Percentiles rank a stretch among this genome's conserved stretches.
phyloP scores from a whole-genome alignment of 106 monocot species.

The Alisma plantagoaquatica region DNA sequence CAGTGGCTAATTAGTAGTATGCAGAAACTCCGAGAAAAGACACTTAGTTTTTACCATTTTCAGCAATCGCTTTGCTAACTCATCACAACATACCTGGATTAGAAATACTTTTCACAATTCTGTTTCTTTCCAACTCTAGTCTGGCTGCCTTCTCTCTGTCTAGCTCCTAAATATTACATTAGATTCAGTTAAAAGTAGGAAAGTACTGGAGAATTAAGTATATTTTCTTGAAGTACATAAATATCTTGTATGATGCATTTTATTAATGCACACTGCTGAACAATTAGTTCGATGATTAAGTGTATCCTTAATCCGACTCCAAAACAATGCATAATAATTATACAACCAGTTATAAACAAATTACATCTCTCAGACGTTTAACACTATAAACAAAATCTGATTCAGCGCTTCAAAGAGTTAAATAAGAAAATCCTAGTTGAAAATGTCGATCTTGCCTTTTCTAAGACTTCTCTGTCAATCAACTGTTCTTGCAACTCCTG shows the following conservation, averaged over 20 bases:
- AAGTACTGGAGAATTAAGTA: too few species aligned
- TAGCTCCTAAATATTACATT: constrained; percentile 50
- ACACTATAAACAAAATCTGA: too few species aligned
- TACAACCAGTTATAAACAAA: background rate
- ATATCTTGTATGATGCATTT: too few species aligned
- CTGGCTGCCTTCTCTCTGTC: constrained; percentile 67
- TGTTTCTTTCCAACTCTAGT: constrained; percentile 61
- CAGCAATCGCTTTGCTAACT: constrained; percentile 10
- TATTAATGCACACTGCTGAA: too few species aligned
- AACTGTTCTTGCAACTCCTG: constrained; percentile 60
- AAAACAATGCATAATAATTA: too few species aligned
- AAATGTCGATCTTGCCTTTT: constrained; percentile 43
- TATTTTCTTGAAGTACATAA: too few species aligned
- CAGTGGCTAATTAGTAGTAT: background rate
- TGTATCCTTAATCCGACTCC: too few species aligned
- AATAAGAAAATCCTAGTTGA: background rate
- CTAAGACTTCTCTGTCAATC: constrained; percentile 59
- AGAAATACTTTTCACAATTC: constrained; percentile 37
- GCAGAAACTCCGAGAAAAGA: too few species aligned
- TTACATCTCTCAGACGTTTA: too few species aligned
- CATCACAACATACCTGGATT: constrained; percentile 37
- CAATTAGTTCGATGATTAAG: too few species aligned
- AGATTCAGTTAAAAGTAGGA: too few species aligned
- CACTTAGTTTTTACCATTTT: constrained; percentile 33
- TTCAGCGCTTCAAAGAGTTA: too few species aligned